Conservation (phyloP, 1,284 basidiomycete species). For the Boletellus deceptivus region DNA sequence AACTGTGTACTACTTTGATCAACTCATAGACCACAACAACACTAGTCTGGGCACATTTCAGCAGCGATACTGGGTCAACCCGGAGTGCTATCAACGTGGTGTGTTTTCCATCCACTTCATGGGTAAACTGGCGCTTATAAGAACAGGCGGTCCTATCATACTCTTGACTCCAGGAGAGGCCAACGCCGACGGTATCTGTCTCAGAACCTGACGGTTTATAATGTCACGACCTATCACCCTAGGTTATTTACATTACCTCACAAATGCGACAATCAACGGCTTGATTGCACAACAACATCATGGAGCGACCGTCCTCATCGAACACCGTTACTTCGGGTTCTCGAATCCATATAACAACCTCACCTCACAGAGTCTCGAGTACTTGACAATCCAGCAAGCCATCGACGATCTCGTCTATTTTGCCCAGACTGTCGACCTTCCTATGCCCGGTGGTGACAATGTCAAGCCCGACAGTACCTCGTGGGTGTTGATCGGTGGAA, state of each 20-base stretch:
- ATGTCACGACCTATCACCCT: conserved; percentile 35
- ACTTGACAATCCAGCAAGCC: conserved; percentile 69
- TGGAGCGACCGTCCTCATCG: conserved; percentile 38
- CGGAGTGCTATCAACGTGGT: conserved; percentile 60
- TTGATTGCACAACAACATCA: conserved; percentile 65
- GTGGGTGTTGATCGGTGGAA: conserved; percentile 72
- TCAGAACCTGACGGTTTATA: conserved; percentile 23
- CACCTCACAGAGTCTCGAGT: conserved; percentile 52
- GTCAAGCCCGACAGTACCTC: conserved; percentile 58
- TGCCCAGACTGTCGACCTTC: conserved; percentile 60
- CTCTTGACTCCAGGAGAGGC: conserved; percentile 51
- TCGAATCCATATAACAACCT: conserved; percentile 63
- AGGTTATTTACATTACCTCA: conserved; percentile 59
- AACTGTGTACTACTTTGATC: conserved; percentile 63
- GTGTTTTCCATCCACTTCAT: conserved; percentile 4
- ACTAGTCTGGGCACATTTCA: conserved; percentile 73
- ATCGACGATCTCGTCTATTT: conserved; percentile 73
- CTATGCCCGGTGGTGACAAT: conserved; percentile 61
- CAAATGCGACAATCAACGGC: conserved; percentile 64
- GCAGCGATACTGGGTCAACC: conserved; percentile 69
- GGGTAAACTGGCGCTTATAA: neutral
- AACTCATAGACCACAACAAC: conserved; percentile 70
- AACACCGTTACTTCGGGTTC: conserved; percentile 48
- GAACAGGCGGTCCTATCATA: conserved; percentile 64
- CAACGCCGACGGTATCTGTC: conserved; percentile 40